Base-by-base conservation (phyloP, 2,329 filamentous ascomycete genomes). In the Phoma herbarum region DNA sequence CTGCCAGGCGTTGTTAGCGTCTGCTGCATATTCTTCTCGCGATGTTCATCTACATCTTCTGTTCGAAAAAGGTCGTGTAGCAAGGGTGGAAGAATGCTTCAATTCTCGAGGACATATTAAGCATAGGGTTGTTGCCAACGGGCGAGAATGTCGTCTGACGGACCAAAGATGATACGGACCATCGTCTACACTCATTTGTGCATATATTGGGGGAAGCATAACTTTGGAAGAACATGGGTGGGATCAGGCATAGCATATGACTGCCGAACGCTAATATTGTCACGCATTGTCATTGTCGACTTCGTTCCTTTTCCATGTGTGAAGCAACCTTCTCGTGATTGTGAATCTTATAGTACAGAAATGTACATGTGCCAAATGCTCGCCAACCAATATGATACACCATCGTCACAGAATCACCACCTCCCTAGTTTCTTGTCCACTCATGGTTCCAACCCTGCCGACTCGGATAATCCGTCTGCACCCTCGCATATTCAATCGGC, bases 401-500 rank as follows among this genome's bases (percentile, higher is more conserved):
- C 14, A 20, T 52, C 54, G 18, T 16, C 44, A 33, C 31, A 41
- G 5, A 7, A 23, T 20, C 18, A 23, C 33, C 23, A 23, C 23
- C 18, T 42, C n/a, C 47, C 53, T 54, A 66, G 45, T 64, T 79
- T 78, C 89, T 86, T 82, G 88, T 96, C 95, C 95, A 99, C 12
- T 82, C 89, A 79, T 96, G 88, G 80, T 98, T 95, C 93, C 94
- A 99, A n/a, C 92, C 87, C 66, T 89, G 86, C 72, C 84, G 84
- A 0, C 84, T 82, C 7, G 94, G 94, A 48, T 86, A 92, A 74
- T 98, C 94, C 29, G 91, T 94, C 84, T 97, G 90, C 63, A 86
- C 82, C 65, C 91, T 83, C 26, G 90, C 90, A 82, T 97, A 97
- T 83, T 99, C 95, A 71, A 98, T 93, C 14, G 95, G 95, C 57